These are phyloP conservation scores for Chytriomyces sp. DNA, from an alignment of 192 early-diverging fungal genomes.

Conservation along the genomic window DNA sequence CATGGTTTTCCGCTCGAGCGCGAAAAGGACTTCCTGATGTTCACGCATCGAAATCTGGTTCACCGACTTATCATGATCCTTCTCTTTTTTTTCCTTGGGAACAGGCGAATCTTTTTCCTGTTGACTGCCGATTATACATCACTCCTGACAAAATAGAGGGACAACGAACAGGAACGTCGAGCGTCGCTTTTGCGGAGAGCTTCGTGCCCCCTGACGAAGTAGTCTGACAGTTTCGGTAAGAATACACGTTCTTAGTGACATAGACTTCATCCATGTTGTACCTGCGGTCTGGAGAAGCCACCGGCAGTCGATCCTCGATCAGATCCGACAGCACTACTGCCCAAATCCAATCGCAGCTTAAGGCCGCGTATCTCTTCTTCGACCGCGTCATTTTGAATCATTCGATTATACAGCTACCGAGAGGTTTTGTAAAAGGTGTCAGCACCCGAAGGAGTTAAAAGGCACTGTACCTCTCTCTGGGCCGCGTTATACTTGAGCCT, in stretches of 20 bases:
- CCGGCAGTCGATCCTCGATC: conserved; percentile 21
- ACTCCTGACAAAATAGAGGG: too few species aligned
- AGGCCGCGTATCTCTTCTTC: conserved; percentile 54
- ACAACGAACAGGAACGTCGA: background rate
- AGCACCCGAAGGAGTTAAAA: background rate
- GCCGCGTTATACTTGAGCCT: conserved; percentile 47
- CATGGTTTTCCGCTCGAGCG: conserved; percentile 46
- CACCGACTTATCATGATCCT: background rate
- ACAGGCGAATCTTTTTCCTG: too few species aligned
- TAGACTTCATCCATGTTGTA: too few species aligned
- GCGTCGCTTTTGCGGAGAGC: background rate
- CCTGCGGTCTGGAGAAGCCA: conserved; percentile 7
- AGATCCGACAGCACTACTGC: background rate
- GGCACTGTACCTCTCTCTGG: conserved; percentile 45
- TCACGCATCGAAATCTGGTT: conserved; percentile 45
- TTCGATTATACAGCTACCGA: conserved; percentile 55
- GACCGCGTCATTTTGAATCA: conserved; percentile 41
- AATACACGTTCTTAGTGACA: too few species aligned
- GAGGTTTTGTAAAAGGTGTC: background rate
- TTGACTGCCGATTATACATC: too few species aligned
- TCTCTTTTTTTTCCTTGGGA: background rate
- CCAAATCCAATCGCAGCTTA: conserved; percentile 29
- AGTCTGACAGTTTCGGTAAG: background rate
- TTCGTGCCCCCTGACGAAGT: background rate
- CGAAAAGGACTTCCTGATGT: conserved; percentile 50